Evolutionary conservation across 202 grass and related monocot species (phyloP), one percentile per base, ranked within the genome.

Genomic region (Alloteropsis angusta): DNA sequence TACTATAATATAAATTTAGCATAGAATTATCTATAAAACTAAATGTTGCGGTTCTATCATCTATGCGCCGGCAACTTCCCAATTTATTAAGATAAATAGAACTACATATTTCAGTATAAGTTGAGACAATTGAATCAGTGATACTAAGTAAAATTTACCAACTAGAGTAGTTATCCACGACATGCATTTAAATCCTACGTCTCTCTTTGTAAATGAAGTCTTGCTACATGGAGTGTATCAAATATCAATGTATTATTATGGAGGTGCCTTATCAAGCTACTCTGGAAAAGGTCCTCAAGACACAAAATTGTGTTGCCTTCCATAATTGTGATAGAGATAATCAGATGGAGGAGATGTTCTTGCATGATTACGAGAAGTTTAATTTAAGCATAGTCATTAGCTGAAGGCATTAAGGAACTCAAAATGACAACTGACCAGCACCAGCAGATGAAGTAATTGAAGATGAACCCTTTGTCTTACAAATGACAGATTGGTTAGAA

Each of bases 401-500:
- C 12, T 65, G 34, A 73, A 83, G 68, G 21, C 34, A 84, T 21
- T 78, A 17, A 82, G 42, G 10, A 47, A 28, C 30, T 54, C 43
- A 80, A 83, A 79, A 75, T 61, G 60, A 46, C 3, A 60, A 64
- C 66, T 83, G 25, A 94, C 94, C 91, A 90, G 87, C 72, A 57
- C 71, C 62, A 75, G 52, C 14, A 36, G 71, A 85, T 58, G 88
- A 79, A 39, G 45, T 80, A 43, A 73, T 45, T 78, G 82, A 76
- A 83, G 69, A 53, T 75, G 85, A 90, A 80, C 32, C 70, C 46
- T 55, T 83, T 64, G 60, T 61, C 53, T 88, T 92, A 34, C 21
- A 50, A 72, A 80, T 77, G 78, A 56, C 58, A 82, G 87, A 87
- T 84, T 87, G 81, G 55, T 64, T 87, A 72, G 89, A 94, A 83